Evolutionary conservation across 1,284 basidiomycete genomes (phyloP).

Genomic region (Grifola frondosa): DNA sequence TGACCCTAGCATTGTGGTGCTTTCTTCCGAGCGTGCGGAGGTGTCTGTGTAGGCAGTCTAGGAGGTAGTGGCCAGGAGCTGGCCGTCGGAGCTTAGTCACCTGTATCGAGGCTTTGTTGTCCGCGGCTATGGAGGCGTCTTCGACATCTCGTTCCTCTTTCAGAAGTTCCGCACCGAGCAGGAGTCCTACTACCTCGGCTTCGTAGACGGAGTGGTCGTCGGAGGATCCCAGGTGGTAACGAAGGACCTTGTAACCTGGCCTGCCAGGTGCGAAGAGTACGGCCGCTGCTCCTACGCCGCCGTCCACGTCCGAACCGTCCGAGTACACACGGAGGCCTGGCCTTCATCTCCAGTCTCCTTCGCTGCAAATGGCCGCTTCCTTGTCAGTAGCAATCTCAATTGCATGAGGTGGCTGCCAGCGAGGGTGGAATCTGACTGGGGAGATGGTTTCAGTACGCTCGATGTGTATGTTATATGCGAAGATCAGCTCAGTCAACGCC

Average conservation of each 20-base stretch:
- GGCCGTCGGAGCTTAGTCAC: slow-evolving; percentile 2
- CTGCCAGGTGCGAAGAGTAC: slow-evolving; percentile 5
- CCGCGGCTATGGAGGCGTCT: slow-evolving; percentile 11
- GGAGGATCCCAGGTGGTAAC: slow-evolving; percentile 23
- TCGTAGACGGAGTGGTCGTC: slow-evolving; percentile 33
- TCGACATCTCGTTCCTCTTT: not conserved
- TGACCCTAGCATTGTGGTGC: slow-evolving; percentile 8
- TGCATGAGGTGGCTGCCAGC: slow-evolving; percentile 6
- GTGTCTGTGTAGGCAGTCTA: slow-evolving; percentile 9
- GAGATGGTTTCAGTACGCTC: slow-evolving; percentile 15
- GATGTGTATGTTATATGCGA: slow-evolving; percentile 12
- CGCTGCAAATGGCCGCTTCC: slow-evolving; percentile 10
- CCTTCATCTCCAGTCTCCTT: not conserved
- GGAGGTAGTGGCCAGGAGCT: slow-evolving; percentile 11
- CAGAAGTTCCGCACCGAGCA: slow-evolving; percentile 12
- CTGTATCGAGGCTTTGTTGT: slow-evolving; percentile 12
- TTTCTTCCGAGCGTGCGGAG: not conserved
- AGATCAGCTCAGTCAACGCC: slow-evolving; percentile 22
- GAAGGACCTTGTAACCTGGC: slow-evolving; percentile 3
- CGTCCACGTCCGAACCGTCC: slow-evolving; percentile 18
- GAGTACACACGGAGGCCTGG: slow-evolving; percentile 12
- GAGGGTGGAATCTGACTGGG: slow-evolving; percentile 10
- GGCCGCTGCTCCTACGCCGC: slow-evolving; percentile 8
- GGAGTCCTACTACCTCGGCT: slow-evolving; percentile 28
- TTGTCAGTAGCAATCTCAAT: slow-evolving; percentile 4